Evolutionary conservation across 2,329 filamentous ascomycete species (phyloP), one percentile per base, ranked within the genome.

Genomic region (Pseudogymnoascus sp.): DNA sequence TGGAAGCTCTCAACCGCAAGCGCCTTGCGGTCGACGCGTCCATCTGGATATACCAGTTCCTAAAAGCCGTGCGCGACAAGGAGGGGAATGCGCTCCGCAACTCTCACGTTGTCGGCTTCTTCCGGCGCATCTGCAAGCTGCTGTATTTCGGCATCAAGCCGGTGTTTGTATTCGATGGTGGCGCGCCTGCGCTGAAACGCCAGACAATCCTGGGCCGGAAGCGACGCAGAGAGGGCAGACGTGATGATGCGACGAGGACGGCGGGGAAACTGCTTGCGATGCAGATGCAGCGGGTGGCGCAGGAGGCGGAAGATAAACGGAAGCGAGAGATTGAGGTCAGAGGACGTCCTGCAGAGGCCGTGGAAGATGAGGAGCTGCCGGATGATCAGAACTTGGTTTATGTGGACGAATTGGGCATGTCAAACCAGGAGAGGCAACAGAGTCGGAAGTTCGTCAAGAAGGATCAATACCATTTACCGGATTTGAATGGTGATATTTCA

Each of bases 41-140:
- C 11, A 99, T 99, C 73, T 99, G 94, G 94, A 97, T 99, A 69
- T 99, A 99, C 80, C 94, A 99, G 72, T 99, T 99, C 71, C 85
- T 99, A 69, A 99, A 99, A 78, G 94, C 95, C 8, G 94, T 99
- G 9, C 92, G 94, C 69, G 94, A 99, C 76, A 97, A 97, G 71
- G 94, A 99, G 75, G 94, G 94, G 60, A 96, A 99, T 71, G 94
- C 94, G 1, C 81, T 99, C 59, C 90, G 92, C 65, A 99, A 97
- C 77, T 93, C 90, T 30, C 94, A 99, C 71, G 85, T 99, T 36
- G 90, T 99, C 43, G 94, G 95, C 38, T 99, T 99, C 83, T 99
- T 99, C 76, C 90, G 94, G 59, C 87, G 94, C 63, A 96, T 99
- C 73, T 99, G 94, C 82, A 99, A 99, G 74, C 82, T 99, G 1